Conservation (phyloP, 2,329 filamentous ascomycete species). For the Sarocladium kiliense region DNA sequence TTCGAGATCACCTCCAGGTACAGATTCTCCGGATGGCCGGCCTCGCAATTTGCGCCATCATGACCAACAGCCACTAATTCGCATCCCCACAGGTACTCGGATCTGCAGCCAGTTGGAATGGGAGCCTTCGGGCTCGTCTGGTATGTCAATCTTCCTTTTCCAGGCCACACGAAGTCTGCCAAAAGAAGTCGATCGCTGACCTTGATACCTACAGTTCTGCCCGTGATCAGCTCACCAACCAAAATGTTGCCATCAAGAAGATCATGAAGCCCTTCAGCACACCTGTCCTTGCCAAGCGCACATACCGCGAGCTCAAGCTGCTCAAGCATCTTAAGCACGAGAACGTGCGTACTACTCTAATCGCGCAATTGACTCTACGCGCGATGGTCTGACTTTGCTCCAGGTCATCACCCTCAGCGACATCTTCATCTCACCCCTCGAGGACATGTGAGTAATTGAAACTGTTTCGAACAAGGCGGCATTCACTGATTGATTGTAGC, state of each 20-base stretch:
- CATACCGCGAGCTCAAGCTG: conserved; percentile 94
- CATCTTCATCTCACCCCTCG: conserved; percentile 98
- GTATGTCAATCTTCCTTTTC: conserved; percentile 46
- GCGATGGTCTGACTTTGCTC: conserved; percentile 3
- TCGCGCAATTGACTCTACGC: conserved; percentile 11
- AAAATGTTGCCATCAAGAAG: conserved; percentile 98
- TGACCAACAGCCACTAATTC: not conserved
- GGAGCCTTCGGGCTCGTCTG: conserved; percentile 97
- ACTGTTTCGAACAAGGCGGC: conserved; percentile 15
- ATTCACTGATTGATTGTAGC: conserved; percentile 39
- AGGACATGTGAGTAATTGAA: conserved; percentile 75
- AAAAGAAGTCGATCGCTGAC: not conserved
- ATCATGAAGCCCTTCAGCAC: conserved; percentile 99
- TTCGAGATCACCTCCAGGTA: conserved; percentile 99
- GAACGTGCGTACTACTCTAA: conserved; percentile 57
- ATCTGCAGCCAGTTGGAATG: conserved; percentile 98
- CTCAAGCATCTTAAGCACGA: conserved; percentile 95
- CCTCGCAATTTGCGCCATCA: not conserved
- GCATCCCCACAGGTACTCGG: conserved; percentile 68
- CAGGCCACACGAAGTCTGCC: too few species aligned
- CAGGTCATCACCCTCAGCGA: conserved; percentile 97
- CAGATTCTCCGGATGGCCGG: conserved; percentile 5
- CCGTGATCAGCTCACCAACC: conserved; percentile 93
- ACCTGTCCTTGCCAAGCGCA: conserved; percentile 95
- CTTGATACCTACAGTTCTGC: conserved; percentile 64